Evolutionary conservation across 2,329 filamentous ascomycete genomes (phyloP), one percentile per base, ranked within the genome.

Genomic region (Aspergillus amoenus): DNA sequence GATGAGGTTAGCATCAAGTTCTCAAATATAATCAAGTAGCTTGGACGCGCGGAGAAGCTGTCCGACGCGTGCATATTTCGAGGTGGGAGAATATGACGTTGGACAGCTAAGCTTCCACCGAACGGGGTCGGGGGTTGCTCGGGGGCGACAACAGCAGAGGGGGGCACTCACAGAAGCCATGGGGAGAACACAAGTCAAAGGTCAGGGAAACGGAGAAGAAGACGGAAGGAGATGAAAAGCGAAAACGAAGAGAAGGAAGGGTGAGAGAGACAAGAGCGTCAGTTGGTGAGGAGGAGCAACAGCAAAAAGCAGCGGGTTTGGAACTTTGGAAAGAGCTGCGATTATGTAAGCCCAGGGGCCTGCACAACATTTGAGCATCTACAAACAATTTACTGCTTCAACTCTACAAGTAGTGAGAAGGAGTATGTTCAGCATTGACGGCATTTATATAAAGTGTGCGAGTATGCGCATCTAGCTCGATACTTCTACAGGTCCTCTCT

Each of bases 101-200:
- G 60, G 51, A 58, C 54, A 66, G 61, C 61, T 63, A 63, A 57
- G 56, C 56, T 60, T 39, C 42, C 46, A 30, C 39, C 17, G 40
- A n/a, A 45, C 43, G 45, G 44, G 34, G 50, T 50, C 43, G 55
- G 54, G 54, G 54, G 43, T 32, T 32, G 42, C 34, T 42, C 24
- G 48, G 46, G 24, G 55, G 55, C 60, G 43, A 52, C 52, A 61
- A 59, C 56, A 61, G 51, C 57, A 57, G 59, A 54, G 58, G 58
- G 54, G 37, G 77, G 17, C 2, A 53, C 77, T 69, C 70, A 79
- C 77, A 70, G 77, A 79, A 78, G 77, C 77, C 77, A 79, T 79
- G 71, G 62, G 68, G 68, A 65, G 65, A 57, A 57, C 45, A 41
- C 61, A 57, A 49, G 55, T 51, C 47, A 41, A 56, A 51, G 51